Base-by-base conservation (phyloP, 179 eudicot genomes). In the Silene vulgaris region DNA sequence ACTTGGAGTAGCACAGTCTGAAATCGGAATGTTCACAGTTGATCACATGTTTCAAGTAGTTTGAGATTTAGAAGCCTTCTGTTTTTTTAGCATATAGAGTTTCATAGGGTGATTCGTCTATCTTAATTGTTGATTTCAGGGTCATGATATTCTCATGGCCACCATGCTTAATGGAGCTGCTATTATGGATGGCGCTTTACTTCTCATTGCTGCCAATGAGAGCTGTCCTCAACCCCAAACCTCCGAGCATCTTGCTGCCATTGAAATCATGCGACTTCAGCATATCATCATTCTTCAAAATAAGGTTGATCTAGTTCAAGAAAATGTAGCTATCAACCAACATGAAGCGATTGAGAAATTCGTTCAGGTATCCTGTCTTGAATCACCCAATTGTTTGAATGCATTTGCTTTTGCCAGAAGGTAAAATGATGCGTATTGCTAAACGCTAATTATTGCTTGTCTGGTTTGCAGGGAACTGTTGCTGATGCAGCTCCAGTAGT, bases 101-200 rank as follows among this genome's bases (percentile, higher is more conserved):
- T 54, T 14, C 19, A 16, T 54, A 54, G 8, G 29, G 72, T 66
- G 35, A 69, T 20, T 69, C 8, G 29, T 54, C 45, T 57, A 57
- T 73, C 52, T 59, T 11, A 57, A 32, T 30, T 59, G 30, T 35
- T 59, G 52, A 45, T 30, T 71, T 29, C 80, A 95, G 99, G 97
- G 99, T 73, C 99, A 95, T 69, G 97, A 95, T 81, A 92, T 90
- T 87, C 99, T 95, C 82, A 95, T 95, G 99, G 99, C 97, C 82
- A 95, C 99, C 11, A 95, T 95, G 99, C 99, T 95, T 82, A 95
- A 95, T 78, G 98, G 98, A 76, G 98, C 98, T 12, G 98, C 99
- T 65, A 92, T 92, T 76, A 92, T 91, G 98, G 98, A 91, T 77
- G 98, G 98, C 29, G 98, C 98, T 29, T 85, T 94, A 73, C 98